Evolutionary conservation across 352 stramenopile genomes (phyloP), one percentile per base, ranked within the genome.

Genomic region (Blastocystis sp.): DNA sequence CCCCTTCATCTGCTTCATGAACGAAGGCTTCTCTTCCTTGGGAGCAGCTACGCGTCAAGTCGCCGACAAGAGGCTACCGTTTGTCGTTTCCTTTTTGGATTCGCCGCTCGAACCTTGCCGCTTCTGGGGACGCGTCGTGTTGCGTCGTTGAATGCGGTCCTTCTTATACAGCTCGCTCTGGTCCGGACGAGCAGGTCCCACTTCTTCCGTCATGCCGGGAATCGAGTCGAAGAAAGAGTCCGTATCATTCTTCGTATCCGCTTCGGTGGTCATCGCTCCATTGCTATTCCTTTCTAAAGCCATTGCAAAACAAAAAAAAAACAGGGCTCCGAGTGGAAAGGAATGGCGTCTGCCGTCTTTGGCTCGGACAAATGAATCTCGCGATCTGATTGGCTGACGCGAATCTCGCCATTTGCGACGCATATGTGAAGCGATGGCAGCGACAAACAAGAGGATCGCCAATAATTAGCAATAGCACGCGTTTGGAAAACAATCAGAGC

Each of bases 211-310:
- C 28, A 48, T 17, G 11, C 48, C 38, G 48, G 66, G 66, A n/a
- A 76, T 76, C 2, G 52, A 40, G 54, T 76, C 66, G 54, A 76
- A 76, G 66, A 76, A 76, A 21, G 66, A 14, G 24, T 76, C 60
- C 60, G 34, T n/a, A 54, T 84, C 57, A 17, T 60, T n/a, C 10
- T 21, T 10, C 52, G 2, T 57, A 14, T 14, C 54, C 28, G n/a
- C 38, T 19, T 62, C 52, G 7, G 34, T 28, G 28, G 43, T 57
- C 4, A 43, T 17, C n/a, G 43, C 11, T 9, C 43, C 1, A 21
- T 59, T 38, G 21, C 14, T 45, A 57, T 42, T 70, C 19, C 28
- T 28, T 45, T 63, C 19, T 65, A 19, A 7, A 81, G 40, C 71
- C 42, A 65, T 81, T 64, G 14, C 14, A 14, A 14, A 14, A 57